A percentile compares a stretch with the other conserved stretches of the same genome.
phyloP scores from a whole-genome alignment of 768 basidiomycete species.

The Podaxis carcinomalis region DNA sequence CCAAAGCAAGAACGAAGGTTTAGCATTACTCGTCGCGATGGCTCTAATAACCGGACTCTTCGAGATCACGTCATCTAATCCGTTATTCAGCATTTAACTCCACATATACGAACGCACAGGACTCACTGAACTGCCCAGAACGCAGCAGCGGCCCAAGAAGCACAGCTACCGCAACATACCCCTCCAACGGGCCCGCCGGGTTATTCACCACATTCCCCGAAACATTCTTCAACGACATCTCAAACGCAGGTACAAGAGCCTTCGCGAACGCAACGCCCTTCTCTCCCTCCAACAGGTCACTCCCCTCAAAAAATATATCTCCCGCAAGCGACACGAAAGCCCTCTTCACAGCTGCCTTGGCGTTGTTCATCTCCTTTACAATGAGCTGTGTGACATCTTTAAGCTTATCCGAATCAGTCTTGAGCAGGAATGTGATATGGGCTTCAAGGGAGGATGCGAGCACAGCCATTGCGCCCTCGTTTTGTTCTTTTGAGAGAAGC shows the following conservation, averaged over 20 bases:
- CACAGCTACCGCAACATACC: conserved; percentile 70
- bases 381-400: conserved; percentile 43
- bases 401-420: conserved; percentile 34
- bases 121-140: conserved; percentile 50
- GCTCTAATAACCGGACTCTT: conserved; percentile 44
- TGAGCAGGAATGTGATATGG: conserved; percentile 59
- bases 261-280: conserved; percentile 50
- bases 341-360: conserved; percentile 57
- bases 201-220: conserved; percentile 55
- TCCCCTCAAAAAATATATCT: conserved; percentile 44
- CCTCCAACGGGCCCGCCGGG: conserved; percentile 72
- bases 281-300: conserved; percentile 33
- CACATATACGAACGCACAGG: not conserved
- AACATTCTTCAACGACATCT: conserved; percentile 64
- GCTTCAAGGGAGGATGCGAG: conserved; percentile 50
- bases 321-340: conserved; percentile 66
- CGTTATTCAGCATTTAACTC: conserved; percentile 4
- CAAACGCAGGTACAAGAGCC: conserved; percentile 56
- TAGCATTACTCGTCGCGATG: conserved; percentile 46
- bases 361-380: conserved; percentile 65
- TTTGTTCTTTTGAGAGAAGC: conserved; percentile 68
- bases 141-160: conserved; percentile 58
- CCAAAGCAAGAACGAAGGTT: conserved; percentile 84
- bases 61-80: conserved; percentile 39
- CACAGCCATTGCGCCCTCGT: conserved; percentile 56